phyloP scores from a whole-genome alignment of 305 asterid species.

The Fraxinus platypoda region DNA sequence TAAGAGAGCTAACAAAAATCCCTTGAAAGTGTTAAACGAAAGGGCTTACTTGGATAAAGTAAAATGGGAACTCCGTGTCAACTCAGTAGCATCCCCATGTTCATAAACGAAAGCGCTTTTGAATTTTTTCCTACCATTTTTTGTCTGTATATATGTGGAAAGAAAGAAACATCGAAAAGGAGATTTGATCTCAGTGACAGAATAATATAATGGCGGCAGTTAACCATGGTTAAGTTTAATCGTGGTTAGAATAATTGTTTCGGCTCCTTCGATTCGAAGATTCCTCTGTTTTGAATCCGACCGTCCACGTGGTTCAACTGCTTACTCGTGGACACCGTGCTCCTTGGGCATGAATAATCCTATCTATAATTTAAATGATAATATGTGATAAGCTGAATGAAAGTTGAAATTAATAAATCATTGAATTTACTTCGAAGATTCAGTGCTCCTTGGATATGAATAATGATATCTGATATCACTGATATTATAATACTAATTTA shows the following conservation, averaged over 20 bases:
- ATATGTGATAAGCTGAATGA: too few relatives aligned
- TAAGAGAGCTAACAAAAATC: conserved; percentile 14
- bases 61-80: conserved; percentile 31
- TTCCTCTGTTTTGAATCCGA: conserved; percentile 10
- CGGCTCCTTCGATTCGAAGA: conserved; percentile 21
- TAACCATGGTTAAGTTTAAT: conserved; percentile 24
- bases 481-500: too few relatives aligned
- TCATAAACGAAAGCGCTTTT: conserved; percentile 50
- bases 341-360: too few relatives aligned
- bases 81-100: conserved; percentile 31
- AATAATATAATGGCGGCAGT: conserved; percentile 36
- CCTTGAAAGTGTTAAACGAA: conserved; percentile 7
- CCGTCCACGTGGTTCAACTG: conserved; percentile 59
- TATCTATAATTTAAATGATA: too few relatives aligned
- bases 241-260: neutral
- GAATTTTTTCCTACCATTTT: neutral
- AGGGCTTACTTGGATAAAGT: conserved; percentile 24
- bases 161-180: conserved; percentile 36
- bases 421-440: too few relatives aligned
- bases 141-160: conserved; percentile 23
- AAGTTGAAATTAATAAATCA: too few relatives aligned
- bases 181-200: conserved; percentile 36
- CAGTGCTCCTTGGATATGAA: too few relatives aligned
- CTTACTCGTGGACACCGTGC: conserved; percentile 35
- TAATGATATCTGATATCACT: too few relatives aligned